Conservation (phyloP, 1,284 basidiomycete species). For the Mycosarcoma maydis region DNA sequence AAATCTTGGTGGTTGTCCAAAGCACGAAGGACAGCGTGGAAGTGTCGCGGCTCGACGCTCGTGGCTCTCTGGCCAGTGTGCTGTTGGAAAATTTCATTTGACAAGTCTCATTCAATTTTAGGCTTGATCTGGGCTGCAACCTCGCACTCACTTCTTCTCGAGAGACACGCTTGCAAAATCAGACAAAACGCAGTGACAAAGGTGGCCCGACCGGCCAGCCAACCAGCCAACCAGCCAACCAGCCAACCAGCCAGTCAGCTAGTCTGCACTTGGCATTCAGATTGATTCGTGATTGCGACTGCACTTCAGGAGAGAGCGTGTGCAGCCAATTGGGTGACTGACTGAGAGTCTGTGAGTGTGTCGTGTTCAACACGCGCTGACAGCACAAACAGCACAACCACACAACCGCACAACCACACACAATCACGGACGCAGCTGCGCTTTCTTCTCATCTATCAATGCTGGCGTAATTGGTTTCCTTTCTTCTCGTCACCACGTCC, state of each 20-base stretch:
- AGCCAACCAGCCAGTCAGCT: background rate
- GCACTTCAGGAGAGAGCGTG: too few relatives aligned
- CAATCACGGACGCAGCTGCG: background rate
- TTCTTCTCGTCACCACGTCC: background rate
- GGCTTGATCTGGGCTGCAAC: background rate
- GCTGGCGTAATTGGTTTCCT: background rate
- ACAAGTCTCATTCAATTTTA: background rate
- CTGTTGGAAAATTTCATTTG: background rate
- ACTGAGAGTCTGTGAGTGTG: background rate
- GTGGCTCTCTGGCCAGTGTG: too few relatives aligned
- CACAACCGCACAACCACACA: background rate
- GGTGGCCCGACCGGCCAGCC: constrained; percentile 12
- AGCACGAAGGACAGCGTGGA: too few relatives aligned
- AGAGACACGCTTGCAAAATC: background rate
- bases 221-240: background rate
- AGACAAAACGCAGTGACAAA: background rate
- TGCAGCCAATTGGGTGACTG: too few relatives aligned
- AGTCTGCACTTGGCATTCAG: too few relatives aligned
- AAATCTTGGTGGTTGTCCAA: too few relatives aligned
- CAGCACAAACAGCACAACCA: background rate
- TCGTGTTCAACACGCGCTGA: background rate
- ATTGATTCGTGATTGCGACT: too few relatives aligned
- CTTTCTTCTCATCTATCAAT: constrained; percentile 4
- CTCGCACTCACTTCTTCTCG: constrained; percentile 3
- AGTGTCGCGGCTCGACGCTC: too few relatives aligned